Base-by-base conservation (phyloP, 768 basidiomycete species). In the Suillus luteus region DNA sequence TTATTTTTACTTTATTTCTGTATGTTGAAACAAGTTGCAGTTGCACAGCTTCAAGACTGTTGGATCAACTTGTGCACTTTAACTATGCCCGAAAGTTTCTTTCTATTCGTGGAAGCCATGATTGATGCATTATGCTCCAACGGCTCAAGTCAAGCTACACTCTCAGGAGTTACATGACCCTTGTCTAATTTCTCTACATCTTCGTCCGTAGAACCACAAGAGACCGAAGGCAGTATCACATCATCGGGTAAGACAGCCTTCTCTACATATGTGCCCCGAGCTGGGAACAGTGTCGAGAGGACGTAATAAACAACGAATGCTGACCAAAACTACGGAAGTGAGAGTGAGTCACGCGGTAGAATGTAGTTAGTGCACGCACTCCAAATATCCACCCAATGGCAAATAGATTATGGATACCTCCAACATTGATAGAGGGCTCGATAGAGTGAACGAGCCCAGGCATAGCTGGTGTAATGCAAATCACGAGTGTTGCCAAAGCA, bases 381-480 rank as follows among this genome's bases (percentile, higher is more conserved):
- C 61, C 61, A 52, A 62, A 64, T 24, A 64, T 64, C 63, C 63
- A 64, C 38, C 60, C 63, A n/a, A 64, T 52, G 24, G 44, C 49
- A 41, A 62, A 64, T 41, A 64, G 35, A n/a, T 62, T 48, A 41
- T 60, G 48, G 19, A 64, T 51, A 27, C 27, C n/a, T 37, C 60
- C 63, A 31, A 62, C 46, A 8, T 62, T 33, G 17, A 95, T 83
- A 7, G 73, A 78, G 1, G 84, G 73, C 69, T 91, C 88, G 76
- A 96, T 93, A 48, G 85, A 86, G 68, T 85, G 82, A 64, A 91
- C 84, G 58, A 96, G 81, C 2, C 94, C 93, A 1, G 93, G 93
- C 19, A 96, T 70, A 63, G 83, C 87, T 4, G 90, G 90, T 1
- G 85, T 80, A 0, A 93, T 86, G 5, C 91, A 85, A 62, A 84